These are phyloP conservation scores for Plectosphaerella plurivora DNA, from an alignment of 2,329 filamentous ascomycete genomes.

Conservation along the genomic window DNA sequence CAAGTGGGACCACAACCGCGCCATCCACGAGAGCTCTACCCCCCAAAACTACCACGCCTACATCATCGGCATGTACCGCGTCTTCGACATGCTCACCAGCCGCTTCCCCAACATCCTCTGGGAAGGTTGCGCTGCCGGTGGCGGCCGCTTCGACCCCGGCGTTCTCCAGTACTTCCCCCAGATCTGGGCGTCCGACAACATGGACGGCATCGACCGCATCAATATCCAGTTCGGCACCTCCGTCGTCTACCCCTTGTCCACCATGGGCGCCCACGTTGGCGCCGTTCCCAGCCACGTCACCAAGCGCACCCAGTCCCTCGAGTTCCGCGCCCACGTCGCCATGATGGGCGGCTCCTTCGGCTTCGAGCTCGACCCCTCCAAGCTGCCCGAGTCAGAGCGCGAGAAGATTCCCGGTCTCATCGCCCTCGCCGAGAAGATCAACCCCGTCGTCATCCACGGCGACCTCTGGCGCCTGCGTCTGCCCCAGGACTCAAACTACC, in stretches of 20 bases:
- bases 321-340: constrained; percentile 60
- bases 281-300: constrained; percentile 56
- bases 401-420: constrained; percentile 50
- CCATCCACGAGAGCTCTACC: constrained; percentile 53
- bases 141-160: constrained; percentile 60
- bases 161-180: constrained; percentile 62
- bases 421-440: constrained; percentile 48
- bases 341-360: constrained; percentile 67
- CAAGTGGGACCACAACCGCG: constrained; percentile 67
- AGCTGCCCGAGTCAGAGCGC: constrained; percentile 46
- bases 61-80: constrained; percentile 59
- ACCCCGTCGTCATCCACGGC: constrained; percentile 54
- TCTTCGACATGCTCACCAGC: constrained; percentile 55
- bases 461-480: constrained; percentile 56
- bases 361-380: constrained; percentile 55
- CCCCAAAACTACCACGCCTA: constrained; percentile 53
- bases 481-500: constrained; percentile 57
- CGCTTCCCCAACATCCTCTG: constrained; percentile 58
- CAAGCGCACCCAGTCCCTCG: constrained; percentile 47
- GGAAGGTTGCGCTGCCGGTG: constrained; percentile 63
- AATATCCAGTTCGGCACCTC: constrained; percentile 62
- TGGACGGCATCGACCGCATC: constrained; percentile 56
- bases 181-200: constrained; percentile 63
- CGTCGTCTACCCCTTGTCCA: constrained; percentile 55
- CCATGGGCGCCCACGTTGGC: constrained; percentile 64